Conservation (phyloP, 2,329 filamentous ascomycete genomes). For the Botrytis deweyae region DNA sequence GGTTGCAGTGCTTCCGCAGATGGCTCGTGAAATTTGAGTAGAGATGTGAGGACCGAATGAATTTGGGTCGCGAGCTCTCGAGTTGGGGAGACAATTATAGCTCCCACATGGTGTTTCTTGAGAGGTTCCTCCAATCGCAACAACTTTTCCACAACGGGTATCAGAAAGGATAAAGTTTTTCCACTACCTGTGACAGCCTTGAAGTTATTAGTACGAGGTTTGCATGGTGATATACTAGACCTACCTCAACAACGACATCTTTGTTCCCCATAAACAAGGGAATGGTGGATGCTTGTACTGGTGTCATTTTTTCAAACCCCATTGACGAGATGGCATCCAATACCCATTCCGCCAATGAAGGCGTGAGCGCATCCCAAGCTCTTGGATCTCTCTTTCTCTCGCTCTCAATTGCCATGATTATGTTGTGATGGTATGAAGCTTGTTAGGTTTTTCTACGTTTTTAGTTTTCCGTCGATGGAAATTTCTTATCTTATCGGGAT, state of each 20-base stretch:
- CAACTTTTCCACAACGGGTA: constrained; percentile 80
- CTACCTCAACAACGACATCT: constrained; percentile 83
- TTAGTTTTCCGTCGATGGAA: constrained; percentile 2
- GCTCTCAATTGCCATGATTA: constrained; percentile 12
- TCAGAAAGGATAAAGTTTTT: constrained; percentile 83
- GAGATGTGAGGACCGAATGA: constrained; percentile 70
- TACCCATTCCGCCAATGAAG: constrained; percentile 77
- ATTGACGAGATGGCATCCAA: constrained; percentile 79
- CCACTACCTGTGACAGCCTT: constrained; percentile 86
- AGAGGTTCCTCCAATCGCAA: constrained; percentile 77
- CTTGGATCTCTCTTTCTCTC: constrained; percentile 48
- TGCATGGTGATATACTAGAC: constrained; percentile 14
- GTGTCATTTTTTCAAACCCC: constrained; percentile 86
- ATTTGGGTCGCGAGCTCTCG: constrained; percentile 92
- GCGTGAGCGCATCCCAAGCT: constrained; percentile 68
- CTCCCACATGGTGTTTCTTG: constrained; percentile 85
- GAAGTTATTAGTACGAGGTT: constrained; percentile 20
- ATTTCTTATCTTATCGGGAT: constrained; percentile 22
- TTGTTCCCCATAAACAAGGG: constrained; percentile 87
- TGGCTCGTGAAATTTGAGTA: constrained; percentile 79
- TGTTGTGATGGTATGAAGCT: constrained; percentile 3
- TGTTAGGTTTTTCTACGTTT: neutral
- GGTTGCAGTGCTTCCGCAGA: constrained; percentile 66
- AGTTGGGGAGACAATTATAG: constrained; percentile 89
- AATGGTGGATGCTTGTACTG: constrained; percentile 90